phyloP scores from a whole-genome alignment of 2,329 filamentous ascomycete genomes.

The Penicillium glabrum region DNA sequence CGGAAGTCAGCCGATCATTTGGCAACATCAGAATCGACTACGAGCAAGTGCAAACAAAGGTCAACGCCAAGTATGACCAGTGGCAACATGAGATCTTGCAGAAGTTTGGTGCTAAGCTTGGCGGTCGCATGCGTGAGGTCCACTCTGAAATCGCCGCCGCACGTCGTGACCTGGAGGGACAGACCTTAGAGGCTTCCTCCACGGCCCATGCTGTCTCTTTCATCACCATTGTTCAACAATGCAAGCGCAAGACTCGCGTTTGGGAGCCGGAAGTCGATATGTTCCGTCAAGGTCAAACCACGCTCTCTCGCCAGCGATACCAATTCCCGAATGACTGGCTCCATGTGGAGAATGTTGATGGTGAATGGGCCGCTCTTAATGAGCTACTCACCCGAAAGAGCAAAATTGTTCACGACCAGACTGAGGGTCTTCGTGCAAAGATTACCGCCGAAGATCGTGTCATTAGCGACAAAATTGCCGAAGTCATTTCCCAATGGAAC shows the following conservation, averaged over 20 bases:
- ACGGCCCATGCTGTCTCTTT: conserved; percentile 97
- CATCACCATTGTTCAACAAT: conserved; percentile 96
- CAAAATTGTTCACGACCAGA: conserved; percentile 95
- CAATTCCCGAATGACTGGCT: conserved; percentile 94
- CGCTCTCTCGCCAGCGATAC: conserved; percentile 85
- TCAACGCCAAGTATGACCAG: conserved; percentile 98
- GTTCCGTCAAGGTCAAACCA: conserved; percentile 94
- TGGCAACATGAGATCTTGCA: conserved; percentile 97
- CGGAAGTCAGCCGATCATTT: conserved; percentile 88
- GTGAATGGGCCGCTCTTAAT: conserved; percentile 90
- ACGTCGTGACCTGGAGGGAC: conserved; percentile 82
- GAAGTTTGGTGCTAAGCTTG: conserved; percentile 88
- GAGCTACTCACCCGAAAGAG: conserved; percentile 89
- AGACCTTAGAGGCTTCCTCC: conserved; percentile 89
- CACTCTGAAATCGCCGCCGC: conserved; percentile 90
- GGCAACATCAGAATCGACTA: conserved; percentile 96
- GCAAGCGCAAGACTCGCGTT: conserved; percentile 85
- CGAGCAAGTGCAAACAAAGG: conserved; percentile 96
- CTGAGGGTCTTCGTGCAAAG: conserved; percentile 90
- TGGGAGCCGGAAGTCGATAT: conserved; percentile 97
- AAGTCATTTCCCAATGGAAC: conserved; percentile 85
- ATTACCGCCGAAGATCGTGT: conserved; percentile 92
- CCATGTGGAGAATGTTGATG: conserved; percentile 92
- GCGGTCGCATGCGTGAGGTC: conserved; percentile 86
- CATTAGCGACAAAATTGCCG: conserved; percentile 81